These are phyloP conservation scores for Xylariaceae sp. DNA, from an alignment of 2,329 filamentous ascomycete species.

Conservation along the genomic window DNA sequence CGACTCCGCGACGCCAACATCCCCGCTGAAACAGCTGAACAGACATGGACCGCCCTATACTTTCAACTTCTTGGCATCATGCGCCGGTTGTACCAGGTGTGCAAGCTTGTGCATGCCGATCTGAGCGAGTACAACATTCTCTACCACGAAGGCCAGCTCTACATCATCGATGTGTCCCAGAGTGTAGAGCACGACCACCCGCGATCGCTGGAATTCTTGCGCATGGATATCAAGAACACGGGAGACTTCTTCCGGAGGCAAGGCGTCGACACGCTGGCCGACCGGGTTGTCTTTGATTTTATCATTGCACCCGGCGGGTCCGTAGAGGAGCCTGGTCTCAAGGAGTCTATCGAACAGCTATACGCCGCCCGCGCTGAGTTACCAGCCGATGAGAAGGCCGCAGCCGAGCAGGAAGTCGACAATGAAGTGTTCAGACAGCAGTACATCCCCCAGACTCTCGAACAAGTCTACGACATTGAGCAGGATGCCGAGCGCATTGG, in stretches of 20 bases:
- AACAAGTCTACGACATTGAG: conserved; percentile 95
- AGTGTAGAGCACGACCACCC: conserved; percentile 97
- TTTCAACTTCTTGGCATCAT: conserved; percentile 80
- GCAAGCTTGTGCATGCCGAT: conserved; percentile 89
- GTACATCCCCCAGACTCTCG: conserved; percentile 91
- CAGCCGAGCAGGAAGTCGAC: conserved; percentile 65
- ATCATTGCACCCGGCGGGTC: conserved; percentile 60
- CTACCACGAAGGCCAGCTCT: conserved; percentile 75
- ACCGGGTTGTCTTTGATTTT: conserved; percentile 79
- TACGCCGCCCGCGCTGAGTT: conserved; percentile 52
- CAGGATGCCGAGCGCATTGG: conserved; percentile 76
- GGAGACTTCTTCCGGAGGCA: conserved; percentile 87
- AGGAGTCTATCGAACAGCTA: conserved; percentile 58
- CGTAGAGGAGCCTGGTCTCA: conserved; percentile 57
- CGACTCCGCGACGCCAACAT: conserved; percentile 82
- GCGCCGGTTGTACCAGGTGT: conserved; percentile 88
- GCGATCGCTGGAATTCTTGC: conserved; percentile 82
- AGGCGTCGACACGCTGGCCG: conserved; percentile 73
- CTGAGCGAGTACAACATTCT: conserved; percentile 97
- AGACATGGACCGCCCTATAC: conserved; percentile 74
- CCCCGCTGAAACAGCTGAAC: conserved; percentile 58
- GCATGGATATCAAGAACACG: conserved; percentile 98
- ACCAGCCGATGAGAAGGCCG: conserved; percentile 45
- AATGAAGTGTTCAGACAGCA: conserved; percentile 92
- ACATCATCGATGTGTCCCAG: conserved; percentile 96